Percentiles rank a stretch among this genome's conserved stretches.
Evolutionary conservation across 345 rosid species (phyloP).

Genomic region (Acer negundo): DNA sequence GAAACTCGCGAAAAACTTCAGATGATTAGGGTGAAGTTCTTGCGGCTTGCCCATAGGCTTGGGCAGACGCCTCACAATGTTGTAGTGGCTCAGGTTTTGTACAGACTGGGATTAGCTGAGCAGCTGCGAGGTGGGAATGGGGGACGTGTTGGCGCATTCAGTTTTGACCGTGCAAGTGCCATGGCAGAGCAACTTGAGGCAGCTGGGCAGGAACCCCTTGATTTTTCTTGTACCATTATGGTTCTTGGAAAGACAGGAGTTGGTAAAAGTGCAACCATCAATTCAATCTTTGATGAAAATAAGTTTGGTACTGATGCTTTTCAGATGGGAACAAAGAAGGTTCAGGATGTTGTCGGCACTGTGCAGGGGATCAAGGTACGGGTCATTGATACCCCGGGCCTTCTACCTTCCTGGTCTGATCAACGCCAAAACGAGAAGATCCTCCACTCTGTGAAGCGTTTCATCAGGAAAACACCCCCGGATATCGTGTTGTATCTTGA

Average conservation of each 20-base stretch:
- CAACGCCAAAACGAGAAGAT: slow-evolving; percentile 92
- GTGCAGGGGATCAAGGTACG: slow-evolving; percentile 98
- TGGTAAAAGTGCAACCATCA: slow-evolving; percentile 98
- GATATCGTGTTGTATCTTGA: slow-evolving; percentile 98
- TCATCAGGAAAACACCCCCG: slow-evolving; percentile 88
- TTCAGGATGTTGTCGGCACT: slow-evolving; percentile 93
- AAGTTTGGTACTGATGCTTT: slow-evolving; percentile 90
- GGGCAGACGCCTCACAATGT: slow-evolving; percentile 99
- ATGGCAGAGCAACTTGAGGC: slow-evolving; percentile 99
- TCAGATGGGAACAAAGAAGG: slow-evolving; percentile 85
- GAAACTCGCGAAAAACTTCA: slow-evolving; percentile 98
- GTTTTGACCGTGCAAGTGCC: slow-evolving; percentile 99
- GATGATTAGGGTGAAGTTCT: slow-evolving; percentile 95
- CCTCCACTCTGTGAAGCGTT: slow-evolving; percentile 74
- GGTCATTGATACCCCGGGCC: slow-evolving; percentile 98
- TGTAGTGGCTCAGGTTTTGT: slow-evolving; percentile 98
- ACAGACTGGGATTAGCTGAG: slow-evolving; percentile 96
- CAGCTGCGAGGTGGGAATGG: slow-evolving; percentile 97
- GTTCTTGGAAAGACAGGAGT: slow-evolving; percentile 98
- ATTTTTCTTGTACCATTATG: slow-evolving; percentile 99
- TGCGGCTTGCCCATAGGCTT: slow-evolving; percentile 95
- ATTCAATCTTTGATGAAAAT: slow-evolving; percentile 92
- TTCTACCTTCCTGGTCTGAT: slow-evolving; percentile 90
- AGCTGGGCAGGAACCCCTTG: slow-evolving; percentile 91
- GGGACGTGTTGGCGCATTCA: slow-evolving; percentile 98